These are phyloP conservation scores for Arachis monticola DNA, from an alignment of 331 rosid genomes.

Conservation along the genomic window DNA sequence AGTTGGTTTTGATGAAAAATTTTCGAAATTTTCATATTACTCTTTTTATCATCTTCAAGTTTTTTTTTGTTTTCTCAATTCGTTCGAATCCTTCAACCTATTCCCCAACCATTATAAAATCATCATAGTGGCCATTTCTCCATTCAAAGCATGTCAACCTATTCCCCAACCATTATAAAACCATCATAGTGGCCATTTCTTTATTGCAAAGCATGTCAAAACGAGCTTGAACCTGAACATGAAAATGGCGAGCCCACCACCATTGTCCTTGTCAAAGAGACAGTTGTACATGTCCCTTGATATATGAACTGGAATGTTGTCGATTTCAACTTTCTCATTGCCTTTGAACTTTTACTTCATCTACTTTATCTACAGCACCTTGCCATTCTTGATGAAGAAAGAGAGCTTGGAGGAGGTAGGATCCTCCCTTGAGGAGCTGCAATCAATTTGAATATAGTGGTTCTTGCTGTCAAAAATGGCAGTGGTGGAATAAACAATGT, in stretches of 20 bases:
- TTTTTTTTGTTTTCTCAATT: too few relatives aligned
- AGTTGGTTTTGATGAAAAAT: too few relatives aligned
- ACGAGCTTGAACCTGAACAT: conserved; percentile 74
- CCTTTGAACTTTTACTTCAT: conserved; percentile 91
- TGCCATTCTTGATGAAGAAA: conserved; percentile 64
- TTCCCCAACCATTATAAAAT: too few relatives aligned
- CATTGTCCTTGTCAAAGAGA: conserved; percentile 58
- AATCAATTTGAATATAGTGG: conserved; percentile 70
- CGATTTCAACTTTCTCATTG: conserved; percentile 62
- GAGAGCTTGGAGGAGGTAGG: conserved; percentile 56
- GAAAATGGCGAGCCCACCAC: conserved; percentile 70
- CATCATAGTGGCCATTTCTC: too few relatives aligned
- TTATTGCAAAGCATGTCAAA: too few relatives aligned
- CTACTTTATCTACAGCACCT: conserved; percentile 68
- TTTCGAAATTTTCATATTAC: too few relatives aligned
- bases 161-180: too few relatives aligned
- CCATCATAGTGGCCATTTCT: too few relatives aligned
- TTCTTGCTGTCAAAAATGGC: conserved; percentile 66
- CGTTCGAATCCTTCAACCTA: too few relatives aligned
- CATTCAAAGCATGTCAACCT: too few relatives aligned
- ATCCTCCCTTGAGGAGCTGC: conserved; percentile 52
- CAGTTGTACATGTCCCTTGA: conserved; percentile 95
- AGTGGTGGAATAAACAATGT: conserved; percentile 60
- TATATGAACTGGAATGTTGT: conserved; percentile 62
- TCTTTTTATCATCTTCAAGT: too few relatives aligned